These are phyloP conservation scores for Saccharomyces eubayanus DNA, from an alignment of 805 yeast genomes.

Conservation along the genomic window DNA sequence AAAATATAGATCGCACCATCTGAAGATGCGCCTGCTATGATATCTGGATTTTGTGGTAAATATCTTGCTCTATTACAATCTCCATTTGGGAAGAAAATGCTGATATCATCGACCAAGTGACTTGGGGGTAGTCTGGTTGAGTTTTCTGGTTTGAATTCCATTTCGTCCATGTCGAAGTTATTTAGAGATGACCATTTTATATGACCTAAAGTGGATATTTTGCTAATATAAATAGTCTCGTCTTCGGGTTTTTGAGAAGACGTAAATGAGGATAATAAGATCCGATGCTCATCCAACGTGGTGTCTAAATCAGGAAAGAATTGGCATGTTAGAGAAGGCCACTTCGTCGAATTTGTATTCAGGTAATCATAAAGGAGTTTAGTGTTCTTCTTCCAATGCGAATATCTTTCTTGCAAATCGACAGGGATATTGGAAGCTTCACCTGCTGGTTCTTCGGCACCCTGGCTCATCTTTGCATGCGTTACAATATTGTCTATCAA, in stretches of 20 bases:
- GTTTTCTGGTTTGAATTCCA: slow-evolving; percentile 32
- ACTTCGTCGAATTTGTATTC: slow-evolving; percentile 56
- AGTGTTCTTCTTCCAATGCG: slow-evolving; percentile 70
- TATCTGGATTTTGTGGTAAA: slow-evolving; percentile 82
- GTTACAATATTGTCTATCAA: neutral
- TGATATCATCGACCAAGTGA: slow-evolving; percentile 19
- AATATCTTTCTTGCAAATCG: slow-evolving; percentile 27
- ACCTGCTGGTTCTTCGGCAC: neutral
- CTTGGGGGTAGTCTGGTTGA: slow-evolving; percentile 24
- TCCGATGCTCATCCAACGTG: slow-evolving; percentile 21
- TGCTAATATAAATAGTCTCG: slow-evolving; percentile 25
- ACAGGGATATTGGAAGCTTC: slow-evolving; percentile 12
- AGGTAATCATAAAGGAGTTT: slow-evolving; percentile 67
- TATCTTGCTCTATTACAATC: slow-evolving; percentile 66
- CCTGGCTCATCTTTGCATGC: neutral
- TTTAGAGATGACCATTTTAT: slow-evolving; percentile 29
- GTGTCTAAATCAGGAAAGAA: slow-evolving; percentile 48
- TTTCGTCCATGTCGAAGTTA: slow-evolving; percentile 32
- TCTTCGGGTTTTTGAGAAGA: slow-evolving; percentile 31
- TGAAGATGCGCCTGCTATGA: slow-evolving; percentile 64
- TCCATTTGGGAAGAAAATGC: slow-evolving; percentile 32
- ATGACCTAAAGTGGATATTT: slow-evolving; percentile 26
- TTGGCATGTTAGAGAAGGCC: slow-evolving; percentile 65
- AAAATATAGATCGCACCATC: slow-evolving; percentile 58
- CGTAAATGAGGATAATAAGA: slow-evolving; percentile 29